Percentiles rank a stretch among this genome's conserved stretches.
phyloP scores from a whole-genome alignment of 1,139 yeast species.

The Kurtzmaniella quercitrusa region DNA sequence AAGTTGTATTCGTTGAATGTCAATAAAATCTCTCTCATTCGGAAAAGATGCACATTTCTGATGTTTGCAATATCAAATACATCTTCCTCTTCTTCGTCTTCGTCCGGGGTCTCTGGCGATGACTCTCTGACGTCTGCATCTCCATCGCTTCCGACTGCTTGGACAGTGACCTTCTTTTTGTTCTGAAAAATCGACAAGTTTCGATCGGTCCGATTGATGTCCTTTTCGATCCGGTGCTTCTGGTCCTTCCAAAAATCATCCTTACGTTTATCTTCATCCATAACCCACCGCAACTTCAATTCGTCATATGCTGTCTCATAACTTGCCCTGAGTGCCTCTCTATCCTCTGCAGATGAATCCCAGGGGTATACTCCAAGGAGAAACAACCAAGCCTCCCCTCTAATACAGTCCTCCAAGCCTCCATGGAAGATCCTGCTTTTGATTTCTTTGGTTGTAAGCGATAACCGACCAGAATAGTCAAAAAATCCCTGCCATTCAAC shows the following conservation, averaged over 20 bases:
- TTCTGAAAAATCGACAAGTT: conserved; percentile 59
- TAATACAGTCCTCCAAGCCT: conserved; percentile 57
- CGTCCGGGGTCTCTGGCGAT: conserved; percentile 43
- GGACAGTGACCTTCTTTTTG: conserved; percentile 24
- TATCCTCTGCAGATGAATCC: conserved; percentile 73
- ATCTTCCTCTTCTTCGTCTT: conserved; percentile 47
- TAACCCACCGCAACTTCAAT: conserved; percentile 65
- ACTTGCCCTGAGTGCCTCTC: conserved; percentile 53
- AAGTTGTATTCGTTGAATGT: conserved; percentile 83
- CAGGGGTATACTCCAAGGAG: conserved; percentile 82
- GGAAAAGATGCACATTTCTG: conserved; percentile 62
- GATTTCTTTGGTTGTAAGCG: conserved; percentile 70
- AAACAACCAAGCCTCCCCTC: conserved; percentile 84
- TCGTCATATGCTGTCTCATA: conserved; percentile 62
- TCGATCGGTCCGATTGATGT: conserved; percentile 88
- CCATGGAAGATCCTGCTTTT: conserved; percentile 87
- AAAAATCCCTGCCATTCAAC: conserved; percentile 87
- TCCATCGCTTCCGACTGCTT: conserved; percentile 17
- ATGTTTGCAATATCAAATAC: conserved; percentile 47
- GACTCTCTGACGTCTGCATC: conserved; percentile 20
- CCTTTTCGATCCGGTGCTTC: conserved; percentile 85
- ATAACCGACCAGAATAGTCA: conserved; percentile 70
- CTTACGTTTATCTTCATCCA: conserved; percentile 49
- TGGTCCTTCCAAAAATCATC: conserved; percentile 87
- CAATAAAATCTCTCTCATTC: conserved; percentile 71